A percentile compares a stretch with the other conserved stretches of the same genome.
phyloP scores from a whole-genome alignment of 192 early-diverging fungal genomes.

The Ambispora gerdemannii region DNA sequence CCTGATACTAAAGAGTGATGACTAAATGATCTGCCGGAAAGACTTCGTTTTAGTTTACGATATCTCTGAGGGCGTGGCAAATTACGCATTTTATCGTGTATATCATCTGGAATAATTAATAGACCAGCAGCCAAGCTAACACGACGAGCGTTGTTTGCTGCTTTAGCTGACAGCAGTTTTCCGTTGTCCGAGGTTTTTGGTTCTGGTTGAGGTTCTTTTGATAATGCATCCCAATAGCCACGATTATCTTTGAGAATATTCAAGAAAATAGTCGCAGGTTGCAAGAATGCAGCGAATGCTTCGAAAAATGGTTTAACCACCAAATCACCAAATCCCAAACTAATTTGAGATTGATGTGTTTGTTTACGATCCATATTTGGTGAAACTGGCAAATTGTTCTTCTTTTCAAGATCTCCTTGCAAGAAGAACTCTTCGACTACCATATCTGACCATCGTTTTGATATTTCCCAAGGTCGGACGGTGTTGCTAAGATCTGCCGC shows the following conservation, averaged over 20 bases:
- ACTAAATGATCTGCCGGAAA: slow-evolving; percentile 29
- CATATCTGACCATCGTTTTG: slow-evolving; percentile 85
- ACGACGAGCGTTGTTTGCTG: slow-evolving; percentile 31
- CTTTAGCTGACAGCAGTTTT: slow-evolving; percentile 4
- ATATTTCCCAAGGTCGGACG: slow-evolving; percentile 76
- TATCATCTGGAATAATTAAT: slow-evolving; percentile 41
- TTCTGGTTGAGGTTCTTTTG: slow-evolving; percentile 16
- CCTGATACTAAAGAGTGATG: slow-evolving; percentile 22
- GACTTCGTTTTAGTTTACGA: slow-evolving; percentile 25
- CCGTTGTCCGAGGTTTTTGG: slow-evolving; percentile 23
- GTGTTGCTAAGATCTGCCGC: slow-evolving; percentile 90
- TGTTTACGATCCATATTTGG: slow-evolving; percentile 86
- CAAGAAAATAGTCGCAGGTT: slow-evolving; percentile 60
- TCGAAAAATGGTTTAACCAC: slow-evolving; percentile 86
- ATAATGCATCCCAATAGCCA: slow-evolving; percentile 51
- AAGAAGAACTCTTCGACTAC: slow-evolving; percentile 83
- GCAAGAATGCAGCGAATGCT: slow-evolving; percentile 74
- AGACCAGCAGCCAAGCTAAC: slow-evolving; percentile 45
- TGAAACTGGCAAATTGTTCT: slow-evolving; percentile 69
- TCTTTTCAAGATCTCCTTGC: slow-evolving; percentile 84
- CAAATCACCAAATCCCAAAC: slow-evolving; percentile 80
- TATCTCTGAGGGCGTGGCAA: not conserved
- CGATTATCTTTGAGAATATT: slow-evolving; percentile 54
- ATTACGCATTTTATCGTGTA: slow-evolving; percentile 31
- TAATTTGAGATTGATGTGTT: slow-evolving; percentile 69